phyloP scores from a whole-genome alignment of 2,329 filamentous ascomycete species.

The Botryotinia calthae region DNA sequence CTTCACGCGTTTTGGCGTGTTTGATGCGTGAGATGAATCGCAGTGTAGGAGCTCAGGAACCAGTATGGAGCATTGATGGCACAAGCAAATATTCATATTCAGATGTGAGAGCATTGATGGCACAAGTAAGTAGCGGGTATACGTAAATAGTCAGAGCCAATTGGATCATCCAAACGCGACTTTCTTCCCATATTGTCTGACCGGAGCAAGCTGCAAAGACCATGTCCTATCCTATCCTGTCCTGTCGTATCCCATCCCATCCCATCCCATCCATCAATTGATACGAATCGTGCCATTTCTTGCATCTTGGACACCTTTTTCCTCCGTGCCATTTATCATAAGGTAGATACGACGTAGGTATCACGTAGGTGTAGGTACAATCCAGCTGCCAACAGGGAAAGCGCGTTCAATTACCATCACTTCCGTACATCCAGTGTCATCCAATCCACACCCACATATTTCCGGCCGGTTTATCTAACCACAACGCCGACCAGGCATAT shows the following conservation, averaged over 20 bases:
- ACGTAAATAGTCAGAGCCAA: not conserved
- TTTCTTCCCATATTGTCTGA: not conserved
- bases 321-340: not conserved
- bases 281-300: conserved; percentile 4
- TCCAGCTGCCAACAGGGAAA: conserved; percentile 1
- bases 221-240: not conserved
- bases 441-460: not conserved
- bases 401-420: not conserved
- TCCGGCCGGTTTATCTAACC: not conserved
- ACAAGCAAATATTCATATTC: conserved; percentile 5
- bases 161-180: not conserved
- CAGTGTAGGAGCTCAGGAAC: not conserved
- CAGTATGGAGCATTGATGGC: not conserved
- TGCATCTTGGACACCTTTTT: not conserved
- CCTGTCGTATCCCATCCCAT: too few species aligned
- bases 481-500: not conserved
- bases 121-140: not conserved
- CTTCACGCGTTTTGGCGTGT: conserved; percentile 15
- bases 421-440: not conserved
- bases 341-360: not conserved
- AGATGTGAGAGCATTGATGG: not conserved
- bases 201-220: conserved; percentile 1
- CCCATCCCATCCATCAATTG: not conserved
- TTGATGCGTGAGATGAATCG: not conserved
- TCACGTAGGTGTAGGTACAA: too few species aligned